Evolutionary conservation across 1,284 basidiomycete species (phyloP), one percentile per base, ranked within the genome.

Genomic region (Puccinia coronata): DNA sequence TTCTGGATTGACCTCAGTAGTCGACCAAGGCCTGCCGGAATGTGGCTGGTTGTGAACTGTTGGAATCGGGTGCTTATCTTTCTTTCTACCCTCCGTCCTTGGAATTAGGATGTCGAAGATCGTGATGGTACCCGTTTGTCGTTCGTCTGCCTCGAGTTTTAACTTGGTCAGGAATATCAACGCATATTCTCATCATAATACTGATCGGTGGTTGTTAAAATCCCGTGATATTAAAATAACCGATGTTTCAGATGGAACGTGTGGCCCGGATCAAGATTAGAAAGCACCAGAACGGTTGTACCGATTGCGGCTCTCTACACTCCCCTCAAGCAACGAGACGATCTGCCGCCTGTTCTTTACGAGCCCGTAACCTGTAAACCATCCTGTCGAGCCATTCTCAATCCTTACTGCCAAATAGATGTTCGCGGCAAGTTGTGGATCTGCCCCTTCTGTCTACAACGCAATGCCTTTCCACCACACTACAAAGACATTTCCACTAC

Each of bases 391-490:
- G 96, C 96, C 65, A 95, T 99, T 83, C 90, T 99, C 84, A 99
- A 99, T 86, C 96, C 96, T 28, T 98, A 96, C 89, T 98, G 96
- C 87, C 96, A 98, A 89, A 96, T 99, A 86, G 96, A 99, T 87
- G 94, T 98, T 82, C 91, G 97, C 84, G 96, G 94, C 83, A 99
- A 98, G 88, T 91, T 99, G 80, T 99, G 96, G 96, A 98, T 99
- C 85, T 99, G 96, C 86, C 96, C 96, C 2, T 99, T 99, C 89
- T 99, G 96, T 88, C 89, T 98, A 81, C 92, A 94, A 77, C 92
- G 96, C 82, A 99, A 98, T 87, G 92, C 96, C 1, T 98, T 99
- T 88, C 96, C 96, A 11, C 94, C 95, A 0, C 96, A 99, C 87
- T 99, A 99, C 90, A 97, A 98, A 88, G 96, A 99, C 87, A 97